phyloP scores from a whole-genome alignment of 176 grass and related monocot genomes.

The Poa pratensis region DNA sequence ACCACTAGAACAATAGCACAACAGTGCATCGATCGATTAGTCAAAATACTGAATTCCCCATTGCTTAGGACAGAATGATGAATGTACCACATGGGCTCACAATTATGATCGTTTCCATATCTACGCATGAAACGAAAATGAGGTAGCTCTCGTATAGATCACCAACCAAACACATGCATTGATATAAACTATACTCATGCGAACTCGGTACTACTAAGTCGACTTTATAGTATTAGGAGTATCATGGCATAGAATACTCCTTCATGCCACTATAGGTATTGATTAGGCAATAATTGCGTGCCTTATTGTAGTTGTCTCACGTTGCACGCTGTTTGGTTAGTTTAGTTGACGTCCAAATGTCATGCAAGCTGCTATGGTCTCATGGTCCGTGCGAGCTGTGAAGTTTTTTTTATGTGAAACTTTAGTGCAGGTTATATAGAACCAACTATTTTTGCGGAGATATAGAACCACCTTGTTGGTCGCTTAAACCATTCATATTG shows the following conservation, averaged over 20 bases:
- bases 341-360: too few species aligned
- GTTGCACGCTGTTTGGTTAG: not conserved
- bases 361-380: too few species aligned
- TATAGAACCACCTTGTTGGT: not conserved
- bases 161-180: not conserved
- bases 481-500: not conserved
- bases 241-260: not conserved
- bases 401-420: too few species aligned
- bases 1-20: not conserved
- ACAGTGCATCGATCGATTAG: not conserved
- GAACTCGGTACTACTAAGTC: not conserved
- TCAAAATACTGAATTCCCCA: not conserved
- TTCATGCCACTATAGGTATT: not conserved
- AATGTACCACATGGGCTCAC: not conserved
- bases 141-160: not conserved
- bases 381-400: not conserved
- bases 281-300: conserved; percentile 13
- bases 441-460: too few species aligned
- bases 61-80: not conserved
- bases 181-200: not conserved
- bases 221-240: not conserved
- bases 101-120: not conserved
- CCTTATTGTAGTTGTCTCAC: conserved; percentile 11
- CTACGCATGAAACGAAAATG: not conserved
- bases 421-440: too few species aligned